Conservation (phyloP, 352 stramenopile species). For the Globisporangium iwayamae region DNA sequence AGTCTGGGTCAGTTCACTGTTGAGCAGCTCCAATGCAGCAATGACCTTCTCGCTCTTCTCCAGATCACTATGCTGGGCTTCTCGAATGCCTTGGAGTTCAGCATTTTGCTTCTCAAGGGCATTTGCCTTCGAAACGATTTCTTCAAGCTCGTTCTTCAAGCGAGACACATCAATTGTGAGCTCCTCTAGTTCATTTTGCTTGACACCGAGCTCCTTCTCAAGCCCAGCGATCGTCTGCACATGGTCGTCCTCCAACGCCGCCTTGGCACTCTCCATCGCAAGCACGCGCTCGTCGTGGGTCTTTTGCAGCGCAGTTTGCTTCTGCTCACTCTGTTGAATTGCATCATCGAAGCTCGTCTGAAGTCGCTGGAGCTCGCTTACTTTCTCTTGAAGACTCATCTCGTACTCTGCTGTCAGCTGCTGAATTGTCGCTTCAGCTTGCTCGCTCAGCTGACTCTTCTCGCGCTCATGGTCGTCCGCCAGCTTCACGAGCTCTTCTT, state of each 20-base stretch:
- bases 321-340: constrained; percentile 13
- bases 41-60: background rate
- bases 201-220: constrained; percentile 2
- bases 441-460: background rate
- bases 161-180: constrained; percentile 1
- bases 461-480: background rate
- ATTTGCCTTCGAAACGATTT: background rate
- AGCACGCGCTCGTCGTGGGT: constrained; percentile 17
- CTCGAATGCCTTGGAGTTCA: background rate
- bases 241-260: constrained; percentile 14
- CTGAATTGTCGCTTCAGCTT: constrained; percentile 1
- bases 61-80: background rate
- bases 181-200: constrained; percentile 11
- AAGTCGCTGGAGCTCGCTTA: constrained; percentile 6
- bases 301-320: constrained; percentile 20
- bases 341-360: constrained; percentile 1
- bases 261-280: constrained; percentile 1
- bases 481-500: background rate
- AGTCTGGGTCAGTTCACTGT: background rate
- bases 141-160: background rate
- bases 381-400: constrained; percentile 4
- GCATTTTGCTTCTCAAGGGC: background rate
- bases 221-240: constrained; percentile 16
- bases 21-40: background rate
- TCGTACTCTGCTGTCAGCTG: background rate